Percentiles rank a stretch among this genome's conserved stretches.
Conservation (phyloP, 768 basidiomycete genomes). For the Boletus patriciae region DNA sequence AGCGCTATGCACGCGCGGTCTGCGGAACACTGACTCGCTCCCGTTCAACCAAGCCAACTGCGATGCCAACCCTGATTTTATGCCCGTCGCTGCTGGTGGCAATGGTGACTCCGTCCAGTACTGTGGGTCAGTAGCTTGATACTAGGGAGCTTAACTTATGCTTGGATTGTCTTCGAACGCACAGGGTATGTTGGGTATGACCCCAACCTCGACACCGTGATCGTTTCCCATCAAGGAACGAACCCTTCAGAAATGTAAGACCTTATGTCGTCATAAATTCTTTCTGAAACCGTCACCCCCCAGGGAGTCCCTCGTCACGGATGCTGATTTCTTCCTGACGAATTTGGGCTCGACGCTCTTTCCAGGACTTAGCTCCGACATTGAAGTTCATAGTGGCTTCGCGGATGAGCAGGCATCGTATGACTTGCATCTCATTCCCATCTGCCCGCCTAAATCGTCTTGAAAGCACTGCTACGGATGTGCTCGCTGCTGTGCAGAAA, state of each 20-base stretch:
- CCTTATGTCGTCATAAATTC: background rate
- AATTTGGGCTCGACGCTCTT: slow-evolving; percentile 44
- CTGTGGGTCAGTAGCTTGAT: slow-evolving; percentile 32
- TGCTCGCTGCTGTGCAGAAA: slow-evolving; percentile 46
- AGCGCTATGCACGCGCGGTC: background rate
- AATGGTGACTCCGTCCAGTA: slow-evolving; percentile 43
- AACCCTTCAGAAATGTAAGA: slow-evolving; percentile 32
- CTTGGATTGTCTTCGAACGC: background rate
- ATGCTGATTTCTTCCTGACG: slow-evolving; percentile 39
- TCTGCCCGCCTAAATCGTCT: background rate
- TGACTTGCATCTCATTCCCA: slow-evolving; percentile 8
- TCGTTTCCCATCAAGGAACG: slow-evolving; percentile 41
- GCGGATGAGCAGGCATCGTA: slow-evolving; percentile 44
- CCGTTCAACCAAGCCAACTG: slow-evolving; percentile 41
- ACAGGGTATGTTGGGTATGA: slow-evolving; percentile 58
- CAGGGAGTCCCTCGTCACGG: slow-evolving; percentile 42
- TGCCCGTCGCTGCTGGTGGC: slow-evolving; percentile 49
- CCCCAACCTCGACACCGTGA: slow-evolving; percentile 36
- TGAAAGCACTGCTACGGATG: slow-evolving; percentile 38
- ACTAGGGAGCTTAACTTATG: background rate
- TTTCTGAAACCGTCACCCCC: background rate
- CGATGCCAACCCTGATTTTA: slow-evolving; percentile 46
- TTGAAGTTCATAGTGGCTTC: slow-evolving; percentile 52
- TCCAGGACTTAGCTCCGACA: slow-evolving; percentile 44
- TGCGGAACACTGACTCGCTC: background rate